Percentiles rank a stretch among this genome's conserved stretches.
Conservation (phyloP, 2,329 filamentous ascomycete genomes). For the Botrytis cinerea region DNA sequence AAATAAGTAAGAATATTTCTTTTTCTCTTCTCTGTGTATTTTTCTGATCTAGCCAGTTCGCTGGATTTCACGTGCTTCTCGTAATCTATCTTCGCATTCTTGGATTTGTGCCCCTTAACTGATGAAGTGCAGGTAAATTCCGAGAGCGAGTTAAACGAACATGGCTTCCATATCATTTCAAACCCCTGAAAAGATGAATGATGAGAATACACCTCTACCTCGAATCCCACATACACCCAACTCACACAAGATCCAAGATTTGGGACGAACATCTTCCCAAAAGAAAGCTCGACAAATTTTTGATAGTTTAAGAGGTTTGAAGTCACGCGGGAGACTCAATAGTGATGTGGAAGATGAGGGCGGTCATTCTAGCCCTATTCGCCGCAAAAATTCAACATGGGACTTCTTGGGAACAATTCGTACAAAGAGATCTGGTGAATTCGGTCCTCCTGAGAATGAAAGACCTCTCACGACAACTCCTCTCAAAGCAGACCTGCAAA, state of each 20-base stretch:
- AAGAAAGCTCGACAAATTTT: slow-evolving; percentile 21
- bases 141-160: neutral
- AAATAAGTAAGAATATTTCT: neutral
- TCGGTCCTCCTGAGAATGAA: neutral
- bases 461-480: slow-evolving; percentile 26
- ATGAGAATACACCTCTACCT: slow-evolving; percentile 15
- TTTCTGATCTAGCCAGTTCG: neutral
- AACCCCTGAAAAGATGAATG: slow-evolving; percentile 8
- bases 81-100: neutral
- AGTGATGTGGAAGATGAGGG: slow-evolving; percentile 1
- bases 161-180: slow-evolving; percentile 22
- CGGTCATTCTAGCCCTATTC: neutral
- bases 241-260: slow-evolving; percentile 13
- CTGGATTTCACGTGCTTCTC: neutral
- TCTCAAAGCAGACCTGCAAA: slow-evolving; percentile 13
- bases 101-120: neutral
- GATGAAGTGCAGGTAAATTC: neutral
- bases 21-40: neutral
- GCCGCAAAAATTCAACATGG: slow-evolving; percentile 29
- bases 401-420: slow-evolving; percentile 28
- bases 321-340: slow-evolving; percentile 7
- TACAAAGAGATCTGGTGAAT: neutral
- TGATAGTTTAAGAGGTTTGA: slow-evolving; percentile 22
- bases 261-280: slow-evolving; percentile 21
- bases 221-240: slow-evolving; percentile 16